phyloP scores from a whole-genome alignment of 2,329 filamentous ascomycete genomes.

The Botryotinia narcissicola region DNA sequence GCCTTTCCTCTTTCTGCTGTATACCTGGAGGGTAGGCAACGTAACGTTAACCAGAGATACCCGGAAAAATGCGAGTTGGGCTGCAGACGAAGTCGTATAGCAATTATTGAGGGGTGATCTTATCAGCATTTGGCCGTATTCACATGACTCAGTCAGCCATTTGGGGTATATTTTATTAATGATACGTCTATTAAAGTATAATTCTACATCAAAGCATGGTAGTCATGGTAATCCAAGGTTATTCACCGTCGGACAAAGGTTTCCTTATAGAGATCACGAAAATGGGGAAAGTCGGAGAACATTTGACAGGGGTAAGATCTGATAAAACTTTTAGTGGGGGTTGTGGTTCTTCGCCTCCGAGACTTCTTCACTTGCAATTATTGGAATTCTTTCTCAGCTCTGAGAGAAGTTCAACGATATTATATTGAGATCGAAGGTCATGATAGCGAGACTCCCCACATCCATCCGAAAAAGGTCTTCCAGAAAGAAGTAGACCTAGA shows the following conservation, averaged over 20 bases:
- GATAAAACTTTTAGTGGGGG: conserved; percentile 1
- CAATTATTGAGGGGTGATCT: not conserved
- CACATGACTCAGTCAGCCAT: not conserved
- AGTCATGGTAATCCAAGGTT: not conserved
- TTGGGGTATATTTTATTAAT: not conserved
- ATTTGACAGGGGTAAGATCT: not conserved
- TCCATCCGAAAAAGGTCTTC: no score
- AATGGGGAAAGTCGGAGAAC: not conserved
- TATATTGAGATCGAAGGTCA: not conserved
- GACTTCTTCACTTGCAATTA: not conserved
- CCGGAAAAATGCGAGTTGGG: not conserved
- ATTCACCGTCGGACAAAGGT: not conserved
- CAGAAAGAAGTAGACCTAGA: not conserved
- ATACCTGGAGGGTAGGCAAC: not conserved
- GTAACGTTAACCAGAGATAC: not conserved
- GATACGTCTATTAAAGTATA: not conserved
- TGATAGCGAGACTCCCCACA: not conserved
- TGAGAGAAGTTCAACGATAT: not conserved
- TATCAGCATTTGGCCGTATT: not conserved
- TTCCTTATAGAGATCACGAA: not conserved
- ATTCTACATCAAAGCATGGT: not conserved
- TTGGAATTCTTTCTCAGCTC: not conserved
- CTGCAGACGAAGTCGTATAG: not conserved
- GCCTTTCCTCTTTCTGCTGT: not conserved
- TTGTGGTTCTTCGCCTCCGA: not conserved